Evolutionary conservation across 305 asterid genomes (phyloP).

Genomic region (Withania somnifera): DNA sequence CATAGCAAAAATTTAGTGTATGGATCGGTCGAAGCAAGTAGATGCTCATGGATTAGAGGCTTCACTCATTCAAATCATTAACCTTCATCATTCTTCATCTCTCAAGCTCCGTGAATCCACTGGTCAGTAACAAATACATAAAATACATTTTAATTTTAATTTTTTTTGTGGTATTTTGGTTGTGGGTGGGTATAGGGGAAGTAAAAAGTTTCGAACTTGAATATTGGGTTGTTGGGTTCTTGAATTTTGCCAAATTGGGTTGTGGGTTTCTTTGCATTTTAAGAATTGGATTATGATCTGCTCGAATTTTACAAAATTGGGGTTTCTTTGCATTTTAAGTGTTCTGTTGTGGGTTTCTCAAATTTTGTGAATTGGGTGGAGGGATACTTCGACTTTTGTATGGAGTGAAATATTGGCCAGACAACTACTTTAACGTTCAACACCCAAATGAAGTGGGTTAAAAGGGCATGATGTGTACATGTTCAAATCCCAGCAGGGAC

Average conservation of each 20-base stretch:
- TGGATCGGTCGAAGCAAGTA: slow-evolving; percentile 8
- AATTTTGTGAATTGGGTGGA: background rate
- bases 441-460: no score
- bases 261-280: background rate
- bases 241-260: background rate
- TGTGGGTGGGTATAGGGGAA: background rate
- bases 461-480: no score
- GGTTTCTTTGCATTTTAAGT: background rate
- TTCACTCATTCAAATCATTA: slow-evolving; percentile 10
- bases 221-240: background rate
- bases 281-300: background rate
- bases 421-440: no score
- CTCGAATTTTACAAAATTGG: background rate
- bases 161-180: background rate
- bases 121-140: background rate
- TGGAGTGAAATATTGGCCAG: no score
- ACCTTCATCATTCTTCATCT: slow-evolving; percentile 2
- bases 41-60: slow-evolving; percentile 5
- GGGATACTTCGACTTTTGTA: no score
- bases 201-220: background rate
- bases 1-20: no score
- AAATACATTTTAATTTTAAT: background rate
- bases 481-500: no score
- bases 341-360: background rate
- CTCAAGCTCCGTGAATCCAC: slow-evolving; percentile 12